phyloP scores from a whole-genome alignment of 176 grass and related monocot species.

The Urochloa ruziziensis region DNA sequence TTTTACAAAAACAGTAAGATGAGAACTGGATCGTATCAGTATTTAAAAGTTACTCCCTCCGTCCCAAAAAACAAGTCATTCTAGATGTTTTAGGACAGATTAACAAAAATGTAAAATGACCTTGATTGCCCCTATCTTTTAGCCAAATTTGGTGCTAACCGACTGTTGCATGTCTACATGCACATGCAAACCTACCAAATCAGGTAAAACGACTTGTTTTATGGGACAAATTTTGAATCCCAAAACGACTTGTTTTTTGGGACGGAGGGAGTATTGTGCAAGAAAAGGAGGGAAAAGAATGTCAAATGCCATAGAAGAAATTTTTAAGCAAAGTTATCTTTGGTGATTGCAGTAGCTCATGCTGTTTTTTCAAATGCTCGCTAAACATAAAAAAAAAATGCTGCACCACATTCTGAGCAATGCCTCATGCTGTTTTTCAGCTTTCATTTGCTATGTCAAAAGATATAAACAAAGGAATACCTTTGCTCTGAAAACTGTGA shows the following conservation, averaged over 20 bases:
- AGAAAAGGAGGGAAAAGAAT: background rate
- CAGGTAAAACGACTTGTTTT: too few species aligned
- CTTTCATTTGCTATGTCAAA: background rate
- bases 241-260: too few species aligned
- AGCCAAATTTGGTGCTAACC: too few species aligned
- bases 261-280: too few species aligned
- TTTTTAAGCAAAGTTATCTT: background rate
- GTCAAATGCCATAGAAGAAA: background rate
- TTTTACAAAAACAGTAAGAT: background rate
- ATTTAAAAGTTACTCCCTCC: background rate
- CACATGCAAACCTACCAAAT: too few species aligned
- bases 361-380: too few species aligned
- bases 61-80: too few species aligned
- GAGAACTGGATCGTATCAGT: background rate
- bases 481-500: conserved; percentile 88
- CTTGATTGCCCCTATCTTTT: too few species aligned
- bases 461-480: conserved; percentile 27
- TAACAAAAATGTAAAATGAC: too few species aligned
- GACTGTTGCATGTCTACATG: too few species aligned
- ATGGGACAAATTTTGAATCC: too few species aligned
- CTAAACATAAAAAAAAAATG: background rate
- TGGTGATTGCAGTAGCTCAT: background rate
- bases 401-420: background rate
- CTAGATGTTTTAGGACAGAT: too few species aligned
- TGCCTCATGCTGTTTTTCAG: background rate